Conservation (phyloP, 306 rosid genomes). For the Quercus glauca region DNA sequence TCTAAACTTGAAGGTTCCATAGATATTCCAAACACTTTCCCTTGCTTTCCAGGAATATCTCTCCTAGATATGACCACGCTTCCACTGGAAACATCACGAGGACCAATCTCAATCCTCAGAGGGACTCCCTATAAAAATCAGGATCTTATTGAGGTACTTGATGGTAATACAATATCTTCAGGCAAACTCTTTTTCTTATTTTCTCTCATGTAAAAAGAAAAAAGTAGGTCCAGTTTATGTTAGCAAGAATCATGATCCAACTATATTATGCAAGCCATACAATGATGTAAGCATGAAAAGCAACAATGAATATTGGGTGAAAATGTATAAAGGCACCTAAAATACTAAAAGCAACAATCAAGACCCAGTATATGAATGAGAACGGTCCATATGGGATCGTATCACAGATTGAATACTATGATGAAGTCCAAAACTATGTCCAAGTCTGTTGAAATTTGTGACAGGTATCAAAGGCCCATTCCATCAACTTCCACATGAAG, state of each 20-base stretch:
- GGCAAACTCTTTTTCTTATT: not conserved
- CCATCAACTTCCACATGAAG: not conserved
- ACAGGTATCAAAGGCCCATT: not conserved
- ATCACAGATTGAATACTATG: not conserved
- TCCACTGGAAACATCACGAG: constrained; percentile 84
- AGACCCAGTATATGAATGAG: not conserved
- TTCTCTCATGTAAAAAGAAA: not conserved
- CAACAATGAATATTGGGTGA: not conserved
- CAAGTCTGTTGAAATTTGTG: not conserved
- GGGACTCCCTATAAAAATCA: constrained; percentile 81
- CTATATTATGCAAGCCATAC: not conserved
- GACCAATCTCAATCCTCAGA: constrained; percentile 93
- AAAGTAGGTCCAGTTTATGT: not conserved
- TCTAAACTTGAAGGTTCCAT: constrained; percentile 75
- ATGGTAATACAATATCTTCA: not conserved
- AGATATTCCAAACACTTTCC: constrained; percentile 89
- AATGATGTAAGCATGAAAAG: too few species aligned
- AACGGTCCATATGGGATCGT: not conserved
- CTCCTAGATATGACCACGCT: constrained; percentile 88
- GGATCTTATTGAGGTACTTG: constrained; percentile 13
- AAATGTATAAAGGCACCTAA: not conserved
- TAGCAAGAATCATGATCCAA: not conserved
- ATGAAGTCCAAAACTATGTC: not conserved
- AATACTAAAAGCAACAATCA: not conserved
- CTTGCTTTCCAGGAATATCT: constrained; percentile 96